Evolutionary conservation across 306 rosid species (phyloP), one percentile per base, ranked within the genome.

Genomic region (Amphicarpaea edgeworthii): DNA sequence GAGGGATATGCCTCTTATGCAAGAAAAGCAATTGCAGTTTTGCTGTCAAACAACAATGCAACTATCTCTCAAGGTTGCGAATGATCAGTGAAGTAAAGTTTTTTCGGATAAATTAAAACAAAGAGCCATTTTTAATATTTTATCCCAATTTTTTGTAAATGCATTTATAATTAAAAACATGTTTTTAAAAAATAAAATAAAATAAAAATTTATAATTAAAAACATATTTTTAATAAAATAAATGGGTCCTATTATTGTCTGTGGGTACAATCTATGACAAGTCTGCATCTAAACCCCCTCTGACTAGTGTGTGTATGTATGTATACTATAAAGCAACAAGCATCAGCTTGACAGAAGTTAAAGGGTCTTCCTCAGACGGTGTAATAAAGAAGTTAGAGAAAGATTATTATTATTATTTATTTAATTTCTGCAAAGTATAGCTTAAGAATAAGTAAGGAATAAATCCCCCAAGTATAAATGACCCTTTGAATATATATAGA

Each of bases 291-390:
- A 53, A 66, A 45, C 43, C 45, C 61, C 47, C 63, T 73, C 69
- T 77, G 63, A 82, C 76, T 64, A 40, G 65, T 54, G 50, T 42
- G 30, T 43, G n/a, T n/a, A n/a, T n/a, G n/a, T n/a, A n/a, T n/a
- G n/a, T n/a, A n/a, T n/a, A n/a, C n/a, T n/a, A 47, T 7, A 43
- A 60, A 75, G 75, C 70, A 70, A 70, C 50, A 42, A 24, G 40
- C 67, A 64, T 42, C n/a, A 76, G 68, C 68, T 78, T 12, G 78
- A 74, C 82, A 76, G 54, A 26, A 57, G 76, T 76, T 63, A 63
- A 9, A 41, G 53, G 32, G 40, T 34, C 76, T 77, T 57, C 38
- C 49, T 68, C 60, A 9, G 26, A 59, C 42, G 64, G 17, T 54
- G 60, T 42, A 40, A 54, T 16, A 66, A 55, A 28, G 14, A 67